Conservation (phyloP, 495 filamentous ascomycete species). For the Aspergillus mulundensis region DNA sequence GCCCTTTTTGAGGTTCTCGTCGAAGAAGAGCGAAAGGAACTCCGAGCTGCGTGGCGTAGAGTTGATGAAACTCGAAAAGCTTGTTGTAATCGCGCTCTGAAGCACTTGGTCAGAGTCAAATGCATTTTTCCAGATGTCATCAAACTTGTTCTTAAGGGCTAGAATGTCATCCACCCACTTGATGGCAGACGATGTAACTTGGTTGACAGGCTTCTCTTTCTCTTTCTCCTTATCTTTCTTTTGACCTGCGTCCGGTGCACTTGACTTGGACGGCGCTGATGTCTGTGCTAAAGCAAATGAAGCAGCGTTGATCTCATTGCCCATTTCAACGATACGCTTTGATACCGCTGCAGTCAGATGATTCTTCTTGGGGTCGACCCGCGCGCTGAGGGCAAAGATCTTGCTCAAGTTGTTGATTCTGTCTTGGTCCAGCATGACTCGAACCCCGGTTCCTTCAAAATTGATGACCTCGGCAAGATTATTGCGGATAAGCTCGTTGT, state of each 20-base stretch:
- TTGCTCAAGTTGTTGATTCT: conserved; percentile 68
- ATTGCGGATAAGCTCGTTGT: conserved; percentile 69
- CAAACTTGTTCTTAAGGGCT: conserved; percentile 82
- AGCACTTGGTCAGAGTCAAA: conserved; percentile 73
- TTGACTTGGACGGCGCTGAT: conserved; percentile 25
- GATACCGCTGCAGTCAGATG: conserved; percentile 67
- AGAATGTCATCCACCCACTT: conserved; percentile 95
- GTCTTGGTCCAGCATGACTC: conserved; percentile 89
- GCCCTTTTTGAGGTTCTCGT: conserved; percentile 92
- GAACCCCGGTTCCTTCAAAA: conserved; percentile 78
- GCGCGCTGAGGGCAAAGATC: conserved; percentile 70
- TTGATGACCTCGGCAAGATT: conserved; percentile 78
- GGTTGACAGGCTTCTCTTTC: conserved; percentile 50
- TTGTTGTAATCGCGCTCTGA: conserved; percentile 74
- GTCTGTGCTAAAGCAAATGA: conserved; percentile 36
- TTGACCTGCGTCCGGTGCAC: conserved; percentile 14
- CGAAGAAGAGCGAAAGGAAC: conserved; percentile 93
- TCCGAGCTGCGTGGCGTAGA: conserved; percentile 76
- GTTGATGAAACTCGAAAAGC: conserved; percentile 90
- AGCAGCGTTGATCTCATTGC: conserved; percentile 71
- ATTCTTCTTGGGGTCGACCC: conserved; percentile 72
- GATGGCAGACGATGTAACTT: conserved; percentile 76
- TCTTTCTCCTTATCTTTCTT: conserved; percentile 49
- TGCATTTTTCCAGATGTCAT: conserved; percentile 63
- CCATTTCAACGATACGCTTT: conserved; percentile 72